These are phyloP conservation scores for Kwoniella sp. DNA, from an alignment of 768 basidiomycete genomes.

Conservation along the genomic window DNA sequence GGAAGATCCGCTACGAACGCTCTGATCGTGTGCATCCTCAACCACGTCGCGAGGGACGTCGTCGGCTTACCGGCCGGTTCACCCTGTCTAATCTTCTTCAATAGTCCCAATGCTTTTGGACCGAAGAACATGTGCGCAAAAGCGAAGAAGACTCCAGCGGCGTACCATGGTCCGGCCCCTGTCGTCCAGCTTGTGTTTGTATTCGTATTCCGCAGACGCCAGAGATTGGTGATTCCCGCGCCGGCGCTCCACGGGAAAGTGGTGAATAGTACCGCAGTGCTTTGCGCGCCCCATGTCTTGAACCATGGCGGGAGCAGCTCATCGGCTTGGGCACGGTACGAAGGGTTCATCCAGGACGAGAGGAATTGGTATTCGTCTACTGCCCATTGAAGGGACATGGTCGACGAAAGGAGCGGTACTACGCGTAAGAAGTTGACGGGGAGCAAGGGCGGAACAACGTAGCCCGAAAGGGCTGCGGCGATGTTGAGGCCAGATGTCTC, in stretches of 20 bases:
- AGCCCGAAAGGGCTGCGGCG: constrained; percentile 10
- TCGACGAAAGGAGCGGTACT: constrained; percentile 5
- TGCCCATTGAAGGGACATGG: constrained; percentile 16
- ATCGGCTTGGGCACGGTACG: background rate
- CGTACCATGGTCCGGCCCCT: background rate
- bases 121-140: constrained; percentile 15
- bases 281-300: constrained; percentile 1
- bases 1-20: constrained; percentile 10
- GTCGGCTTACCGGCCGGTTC: constrained; percentile 6
- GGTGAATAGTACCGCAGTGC: background rate
- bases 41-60: constrained; percentile 1
- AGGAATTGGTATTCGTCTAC: constrained; percentile 18
- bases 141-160: background rate
- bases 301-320: constrained; percentile 7
- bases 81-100: constrained; percentile 12
- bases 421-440: constrained; percentile 3
- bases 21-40: constrained; percentile 13
- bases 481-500: constrained; percentile 3
- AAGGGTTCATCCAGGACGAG: constrained; percentile 3
- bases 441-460: constrained; percentile 4
- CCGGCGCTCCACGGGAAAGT: constrained; percentile 11
- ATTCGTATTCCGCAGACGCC: background rate
- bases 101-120: constrained; percentile 7
- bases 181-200: no score
- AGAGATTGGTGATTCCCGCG: constrained; percentile 2